These are phyloP conservation scores for Amanita thiersii DNA, from an alignment of 768 basidiomycete species.

Conservation along the genomic window DNA sequence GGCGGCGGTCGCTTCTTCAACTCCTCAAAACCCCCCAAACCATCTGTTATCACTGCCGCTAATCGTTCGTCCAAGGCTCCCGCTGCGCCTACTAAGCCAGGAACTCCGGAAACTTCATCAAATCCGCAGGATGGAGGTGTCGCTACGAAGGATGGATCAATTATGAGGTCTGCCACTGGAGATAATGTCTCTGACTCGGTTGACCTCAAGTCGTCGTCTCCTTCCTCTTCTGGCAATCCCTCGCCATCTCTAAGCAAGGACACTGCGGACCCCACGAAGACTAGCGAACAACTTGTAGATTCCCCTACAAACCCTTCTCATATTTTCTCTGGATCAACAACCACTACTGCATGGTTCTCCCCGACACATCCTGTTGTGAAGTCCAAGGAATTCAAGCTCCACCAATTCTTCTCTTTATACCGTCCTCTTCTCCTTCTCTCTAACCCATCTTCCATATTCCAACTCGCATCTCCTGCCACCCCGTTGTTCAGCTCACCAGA, in stretches of 20 bases:
- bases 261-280: background rate
- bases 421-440: constrained; percentile 68
- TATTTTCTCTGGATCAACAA: background rate
- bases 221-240: constrained; percentile 1
- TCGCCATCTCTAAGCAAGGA: constrained; percentile 1
- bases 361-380: constrained; percentile 47
- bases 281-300: background rate
- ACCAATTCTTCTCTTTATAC: constrained; percentile 80
- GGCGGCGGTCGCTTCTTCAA: constrained; percentile 72
- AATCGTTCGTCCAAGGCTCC: constrained; percentile 7
- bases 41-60: constrained; percentile 26
- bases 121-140: constrained; percentile 14
- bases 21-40: constrained; percentile 59
- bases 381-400: constrained; percentile 66
- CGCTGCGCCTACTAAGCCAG: constrained; percentile 20
- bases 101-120: constrained; percentile 13
- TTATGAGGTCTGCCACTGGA: background rate
- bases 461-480: constrained; percentile 21
- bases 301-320: background rate
- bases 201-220: background rate
- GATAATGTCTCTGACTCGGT: background rate
- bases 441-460: constrained; percentile 49
- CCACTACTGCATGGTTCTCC: constrained; percentile 11
- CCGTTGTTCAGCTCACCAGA: constrained; percentile 14
- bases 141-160: background rate